Base-by-base conservation (phyloP, 2,329 filamentous ascomycete genomes). In the Claviceps sp. region DNA sequence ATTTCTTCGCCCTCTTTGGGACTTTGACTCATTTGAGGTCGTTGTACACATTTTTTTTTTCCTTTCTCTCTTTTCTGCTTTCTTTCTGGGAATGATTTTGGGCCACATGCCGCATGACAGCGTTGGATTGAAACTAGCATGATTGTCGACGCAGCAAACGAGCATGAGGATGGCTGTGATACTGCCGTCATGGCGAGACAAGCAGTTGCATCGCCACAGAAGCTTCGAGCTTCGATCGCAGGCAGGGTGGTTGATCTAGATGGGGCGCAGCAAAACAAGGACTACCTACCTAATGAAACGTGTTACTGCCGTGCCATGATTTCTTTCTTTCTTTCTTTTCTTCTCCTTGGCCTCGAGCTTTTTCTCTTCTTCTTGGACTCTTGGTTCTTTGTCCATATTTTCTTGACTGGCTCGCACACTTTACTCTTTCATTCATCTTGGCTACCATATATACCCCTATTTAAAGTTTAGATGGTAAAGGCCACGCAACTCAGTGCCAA, bases 381-480 rank as follows among this genome's bases (percentile, higher is more conserved):
- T 42, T 43, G 20, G 6, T 24, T 42, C 41, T 8, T 14, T 13
- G 18, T 42, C 18, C 13, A 20, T 20, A 18, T 41, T 41, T 20
- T 18, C 18, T 41, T 34, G 30, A 11, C 30, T 34, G 3, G 30
- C 30, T 34, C 30, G 30, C 9, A 34, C 11, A 18, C n/a, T 4
- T 22, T 22, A 2, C 8, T 24, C 18, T 43, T 43, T 22, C 13
- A 9, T 8, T 20, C 1, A 18, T 11, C 20, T 34, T 44, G 43
- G 45, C 43, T 38, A 47, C 53, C 50, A 59, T 52, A 58, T 34
- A 34, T 34, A 34, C 30, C 61, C 40, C 60, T 61, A 14, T 52
- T 48, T 44, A 16, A 40, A 41, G 22, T 37, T 40, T n/a, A 37
- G 18, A 13, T 47, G 45, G 26, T 13, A 18, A 18, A 37, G n/a